phyloP scores from a whole-genome alignment of 495 filamentous ascomycete species.

The Daldinia loculata region DNA sequence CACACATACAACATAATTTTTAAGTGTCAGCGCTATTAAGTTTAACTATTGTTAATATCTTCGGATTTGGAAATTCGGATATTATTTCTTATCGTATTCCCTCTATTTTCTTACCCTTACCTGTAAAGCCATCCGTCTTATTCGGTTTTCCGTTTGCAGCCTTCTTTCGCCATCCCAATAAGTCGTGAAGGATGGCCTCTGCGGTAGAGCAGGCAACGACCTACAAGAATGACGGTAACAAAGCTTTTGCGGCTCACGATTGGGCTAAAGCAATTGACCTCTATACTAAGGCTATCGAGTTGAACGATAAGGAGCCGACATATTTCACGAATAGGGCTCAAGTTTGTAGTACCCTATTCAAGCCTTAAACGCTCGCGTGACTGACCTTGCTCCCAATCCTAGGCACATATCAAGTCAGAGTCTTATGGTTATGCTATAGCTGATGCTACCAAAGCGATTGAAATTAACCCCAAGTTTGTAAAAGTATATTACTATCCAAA shows the following conservation, averaged over 20 bases:
- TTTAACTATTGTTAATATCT: slow-evolving; percentile 1
- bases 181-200: slow-evolving; percentile 34
- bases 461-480: slow-evolving; percentile 84
- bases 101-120: not conserved
- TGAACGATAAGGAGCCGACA: slow-evolving; percentile 82
- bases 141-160: slow-evolving; percentile 3
- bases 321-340: slow-evolving; percentile 96
- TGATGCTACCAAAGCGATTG: slow-evolving; percentile 93
- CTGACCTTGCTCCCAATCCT: slow-evolving; percentile 45
- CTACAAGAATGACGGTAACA: slow-evolving; percentile 93
- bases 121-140: not conserved
- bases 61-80: not conserved
- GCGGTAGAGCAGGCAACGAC: slow-evolving; percentile 72
- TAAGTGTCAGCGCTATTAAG: not conserved
- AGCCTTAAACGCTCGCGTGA: slow-evolving; percentile 54
- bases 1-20: slow-evolving; percentile 15
- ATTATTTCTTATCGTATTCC: not conserved
- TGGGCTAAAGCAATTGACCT: slow-evolving; percentile 85
- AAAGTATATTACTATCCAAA: slow-evolving; percentile 65
- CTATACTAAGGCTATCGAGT: slow-evolving; percentile 89
- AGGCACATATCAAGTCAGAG: slow-evolving; percentile 96
- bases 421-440: slow-evolving; percentile 90
- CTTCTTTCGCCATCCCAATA: slow-evolving; percentile 4
- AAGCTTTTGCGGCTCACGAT: slow-evolving; percentile 86
- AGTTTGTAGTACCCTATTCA: slow-evolving; percentile 59